These are phyloP conservation scores for Claviceps paspali DNA, from an alignment of 2,329 filamentous ascomycete genomes.

Conservation along the genomic window DNA sequence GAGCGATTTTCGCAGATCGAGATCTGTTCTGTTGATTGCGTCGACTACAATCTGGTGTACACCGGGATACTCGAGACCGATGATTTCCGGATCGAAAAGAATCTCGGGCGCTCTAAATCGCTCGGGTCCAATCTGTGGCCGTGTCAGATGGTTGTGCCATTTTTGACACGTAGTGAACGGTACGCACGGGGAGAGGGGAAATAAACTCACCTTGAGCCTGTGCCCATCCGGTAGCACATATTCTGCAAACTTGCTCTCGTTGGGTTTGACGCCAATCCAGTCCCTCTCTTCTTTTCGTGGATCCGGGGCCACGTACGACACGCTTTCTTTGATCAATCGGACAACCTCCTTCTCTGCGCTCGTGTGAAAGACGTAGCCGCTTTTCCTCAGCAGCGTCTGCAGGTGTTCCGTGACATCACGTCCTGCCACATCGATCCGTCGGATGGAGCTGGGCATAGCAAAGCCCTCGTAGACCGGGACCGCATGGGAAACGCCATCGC, in stretches of 20 bases:
- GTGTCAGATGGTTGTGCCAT: conserved; percentile 10
- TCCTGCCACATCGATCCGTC: conserved; percentile 89
- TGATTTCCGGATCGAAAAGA: conserved; percentile 92
- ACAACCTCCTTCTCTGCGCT: conserved; percentile 99
- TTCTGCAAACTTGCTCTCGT: conserved; percentile 64
- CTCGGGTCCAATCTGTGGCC: conserved; percentile 64
- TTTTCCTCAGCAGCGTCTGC: conserved; percentile 80
- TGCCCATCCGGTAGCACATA: conserved; percentile 87
- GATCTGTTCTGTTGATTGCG: conserved; percentile 84
- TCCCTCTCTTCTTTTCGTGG: conserved; percentile 94
- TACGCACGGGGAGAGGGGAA: no score
- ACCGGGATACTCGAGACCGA: conserved; percentile 90
- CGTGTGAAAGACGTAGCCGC: conserved; percentile 88
- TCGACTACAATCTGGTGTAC: conserved; percentile 98
- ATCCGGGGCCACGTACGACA: conserved; percentile 80
- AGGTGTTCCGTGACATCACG: conserved; percentile 93
- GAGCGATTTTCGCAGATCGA: conserved; percentile 84
- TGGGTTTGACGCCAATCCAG: conserved; percentile 68
- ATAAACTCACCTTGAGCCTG: conserved; percentile 58
- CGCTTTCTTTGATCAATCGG: conserved; percentile 87
- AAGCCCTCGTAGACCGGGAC: conserved; percentile 98
- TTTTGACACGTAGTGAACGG: no score
- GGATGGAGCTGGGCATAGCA: conserved; percentile 88
- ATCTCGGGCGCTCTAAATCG: conserved; percentile 94
- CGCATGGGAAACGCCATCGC: conserved; percentile 91